Evolutionary conservation across 2,329 filamentous ascomycete species (phyloP).

Genomic region (Akanthomyces dipterigenus): DNA sequence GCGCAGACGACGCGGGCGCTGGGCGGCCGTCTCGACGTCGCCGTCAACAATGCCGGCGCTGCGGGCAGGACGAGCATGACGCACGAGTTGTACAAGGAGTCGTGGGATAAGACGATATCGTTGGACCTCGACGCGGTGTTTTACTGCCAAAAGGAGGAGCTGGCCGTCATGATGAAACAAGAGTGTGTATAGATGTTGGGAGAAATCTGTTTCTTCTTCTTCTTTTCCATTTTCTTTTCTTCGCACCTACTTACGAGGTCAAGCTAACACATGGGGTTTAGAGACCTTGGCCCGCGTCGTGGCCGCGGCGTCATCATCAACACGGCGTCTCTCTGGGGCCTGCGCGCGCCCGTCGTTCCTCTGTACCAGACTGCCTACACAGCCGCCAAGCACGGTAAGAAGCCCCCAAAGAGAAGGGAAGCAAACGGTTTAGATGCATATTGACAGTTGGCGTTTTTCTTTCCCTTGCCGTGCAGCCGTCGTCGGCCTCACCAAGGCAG

Average conservation of each 20-base stretch:
- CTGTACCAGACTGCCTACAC: slow-evolving; percentile 32
- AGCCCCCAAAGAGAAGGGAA: background rate
- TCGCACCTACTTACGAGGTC: no score
- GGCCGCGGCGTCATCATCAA: slow-evolving; percentile 49
- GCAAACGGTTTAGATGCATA: background rate
- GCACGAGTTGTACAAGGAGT: slow-evolving; percentile 37
- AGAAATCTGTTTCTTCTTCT: no score
- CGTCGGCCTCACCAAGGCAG: slow-evolving; percentile 45
- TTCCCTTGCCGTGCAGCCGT: no score
- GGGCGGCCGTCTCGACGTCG: slow-evolving; percentile 48
- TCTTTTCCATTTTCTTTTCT: background rate
- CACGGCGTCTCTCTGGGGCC: slow-evolving; percentile 30
- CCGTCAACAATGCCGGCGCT: slow-evolving; percentile 16
- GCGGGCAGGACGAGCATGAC: slow-evolving; percentile 52
- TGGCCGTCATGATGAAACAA: slow-evolving; percentile 45
- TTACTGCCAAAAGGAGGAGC: slow-evolving; percentile 48
- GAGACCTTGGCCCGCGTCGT: slow-evolving; percentile 27
- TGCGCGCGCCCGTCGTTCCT: background rate
- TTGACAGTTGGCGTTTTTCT: no score
- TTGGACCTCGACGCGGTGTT: slow-evolving; percentile 50
- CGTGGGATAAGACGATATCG: slow-evolving; percentile 32
- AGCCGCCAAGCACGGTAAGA: slow-evolving; percentile 43
- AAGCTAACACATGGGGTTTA: background rate
- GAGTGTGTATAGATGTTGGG: slow-evolving; percentile 24
- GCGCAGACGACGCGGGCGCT: slow-evolving; percentile 36